Evolutionary conservation across 2,329 filamentous ascomycete species (phyloP), one percentile per base, ranked within the genome.

Genomic region (Aureobasidium zeae): DNA sequence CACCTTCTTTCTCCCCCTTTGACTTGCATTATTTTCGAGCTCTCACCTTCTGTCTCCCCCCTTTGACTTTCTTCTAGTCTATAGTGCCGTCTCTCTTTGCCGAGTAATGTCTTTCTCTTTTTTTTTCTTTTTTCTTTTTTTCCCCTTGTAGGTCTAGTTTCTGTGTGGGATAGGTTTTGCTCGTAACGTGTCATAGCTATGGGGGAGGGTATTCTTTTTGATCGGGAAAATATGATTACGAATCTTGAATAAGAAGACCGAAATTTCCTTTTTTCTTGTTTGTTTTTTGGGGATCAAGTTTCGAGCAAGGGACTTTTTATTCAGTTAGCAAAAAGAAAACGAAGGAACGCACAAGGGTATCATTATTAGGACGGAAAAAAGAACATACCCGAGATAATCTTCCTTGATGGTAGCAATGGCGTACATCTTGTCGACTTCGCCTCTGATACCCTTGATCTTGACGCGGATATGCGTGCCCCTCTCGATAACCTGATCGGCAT

Each of bases 401-500:
- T 82, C 89, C 67, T 94, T 94, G 69, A 98, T 95, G 54, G 86
- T 96, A 48, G 88, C 91, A 63, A 98, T 94, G 26, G 89, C 91
- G 74, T 84, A 95, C 76, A 98, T 94, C 61, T 86, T 83, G 50
- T 86, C 86, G 39, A 96, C 86, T 62, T 96, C 91, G 51, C 85
- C 88, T 64, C 93, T 79, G 38, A 89, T 84, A 64, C 91, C 91
- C 55, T 95, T 86, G 51, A 98, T 81, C 68, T 95, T 95, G 52
- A 96, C 78, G 34, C 91, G 84, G 51, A 98, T 79, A 55, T 94
- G 89, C 12, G 88, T 93, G 35, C 87, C 86, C 48, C 87, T 86
- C 66, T 96, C 88, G 57, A 98, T 94, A 25, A 87, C 81, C 52
- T 88, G 86, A 52, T 94, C 91, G 50, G 85, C 86, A 57, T 94